Evolutionary conservation across 2,329 filamentous ascomycete species (phyloP), one percentile per base, ranked within the genome.

Genomic region (Penicillium fuscoglaucum): DNA sequence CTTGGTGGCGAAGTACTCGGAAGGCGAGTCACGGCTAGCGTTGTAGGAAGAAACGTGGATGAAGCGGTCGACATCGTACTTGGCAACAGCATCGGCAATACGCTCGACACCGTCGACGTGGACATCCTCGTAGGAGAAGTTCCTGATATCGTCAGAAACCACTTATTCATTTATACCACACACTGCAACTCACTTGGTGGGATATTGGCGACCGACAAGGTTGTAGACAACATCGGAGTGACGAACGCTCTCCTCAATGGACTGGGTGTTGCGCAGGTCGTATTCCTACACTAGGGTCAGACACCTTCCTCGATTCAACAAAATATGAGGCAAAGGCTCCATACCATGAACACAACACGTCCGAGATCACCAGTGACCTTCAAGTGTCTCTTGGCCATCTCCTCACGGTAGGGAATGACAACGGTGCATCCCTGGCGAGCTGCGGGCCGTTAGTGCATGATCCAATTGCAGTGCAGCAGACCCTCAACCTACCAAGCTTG

Each of bases 201-300:
- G 90, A 76, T 98, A 98, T 76, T 93, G 90, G 63, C 93, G 90
- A 65, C 95, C 95, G 71, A 97, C 84, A 68, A 99, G 82, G 79
- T 99, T 99, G 83, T 96, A 96, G 65, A 99, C 95, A 62, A 97
- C 90, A 74, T 99, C 95, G 43, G 93, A 98, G 78, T 99, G 95
- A 70, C 95, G 86, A 53, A 99, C 93, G 71, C 91, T 95, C 78
- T 96, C 93, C 76, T 99, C 95, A 69, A 99, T 95, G 31, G 93
- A 98, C 67, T 90, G 84, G 43, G 92, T 98, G 79, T 99, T 99
- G 72, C 87, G 88, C 61, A 99, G 83, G 72, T 99, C 95, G 78
- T 91, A 96, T 85, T 99, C 95, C 90, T 93, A 66, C 24, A 51
- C 21, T 54, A 9, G 49, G 5, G 21, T 57, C 37, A 61, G 56